Conservation (phyloP, 768 basidiomycete genomes). For the Tubosaeta sp. region DNA sequence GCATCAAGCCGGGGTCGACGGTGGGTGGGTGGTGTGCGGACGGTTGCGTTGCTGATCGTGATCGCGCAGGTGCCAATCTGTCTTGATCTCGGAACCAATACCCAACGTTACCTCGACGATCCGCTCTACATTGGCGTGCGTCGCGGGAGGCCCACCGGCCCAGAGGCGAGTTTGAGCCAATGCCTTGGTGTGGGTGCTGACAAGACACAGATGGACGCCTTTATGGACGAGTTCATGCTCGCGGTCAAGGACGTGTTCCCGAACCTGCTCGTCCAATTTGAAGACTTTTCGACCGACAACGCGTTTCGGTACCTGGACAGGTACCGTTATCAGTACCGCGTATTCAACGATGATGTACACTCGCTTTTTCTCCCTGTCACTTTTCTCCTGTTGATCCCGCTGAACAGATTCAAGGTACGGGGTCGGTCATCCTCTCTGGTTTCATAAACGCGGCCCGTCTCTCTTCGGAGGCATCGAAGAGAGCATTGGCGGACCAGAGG, state of each 20-base stretch:
- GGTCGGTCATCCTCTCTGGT: slow-evolving; percentile 70
- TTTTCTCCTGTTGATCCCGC: slow-evolving; percentile 5
- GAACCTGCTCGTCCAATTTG: slow-evolving; percentile 65
- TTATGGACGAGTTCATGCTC: slow-evolving; percentile 75
- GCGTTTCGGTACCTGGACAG: slow-evolving; percentile 70
- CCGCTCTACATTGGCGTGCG: slow-evolving; percentile 74
- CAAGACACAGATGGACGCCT: slow-evolving; percentile 52
- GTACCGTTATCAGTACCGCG: slow-evolving; percentile 53
- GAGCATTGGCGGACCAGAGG: slow-evolving; percentile 43
- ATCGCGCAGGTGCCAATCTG: slow-evolving; percentile 52
- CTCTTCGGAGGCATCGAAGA: slow-evolving; percentile 43
- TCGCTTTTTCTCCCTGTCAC: background rate
- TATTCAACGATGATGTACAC: slow-evolving; percentile 69
- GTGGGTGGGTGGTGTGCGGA: slow-evolving; percentile 15
- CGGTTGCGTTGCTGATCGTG: background rate
- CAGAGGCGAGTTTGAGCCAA: slow-evolving; percentile 34
- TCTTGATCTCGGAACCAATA: slow-evolving; percentile 76
- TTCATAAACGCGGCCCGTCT: slow-evolving; percentile 70
- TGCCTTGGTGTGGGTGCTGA: background rate
- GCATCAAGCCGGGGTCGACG: slow-evolving; percentile 51
- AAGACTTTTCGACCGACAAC: slow-evolving; percentile 75
- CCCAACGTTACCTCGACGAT: slow-evolving; percentile 57
- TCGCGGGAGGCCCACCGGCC: slow-evolving; percentile 43
- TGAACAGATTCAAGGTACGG: slow-evolving; percentile 62
- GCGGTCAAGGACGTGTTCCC: slow-evolving; percentile 65